These are phyloP conservation scores for Passiflora organensis DNA, from an alignment of 345 rosid genomes.

Conservation along the genomic window DNA sequence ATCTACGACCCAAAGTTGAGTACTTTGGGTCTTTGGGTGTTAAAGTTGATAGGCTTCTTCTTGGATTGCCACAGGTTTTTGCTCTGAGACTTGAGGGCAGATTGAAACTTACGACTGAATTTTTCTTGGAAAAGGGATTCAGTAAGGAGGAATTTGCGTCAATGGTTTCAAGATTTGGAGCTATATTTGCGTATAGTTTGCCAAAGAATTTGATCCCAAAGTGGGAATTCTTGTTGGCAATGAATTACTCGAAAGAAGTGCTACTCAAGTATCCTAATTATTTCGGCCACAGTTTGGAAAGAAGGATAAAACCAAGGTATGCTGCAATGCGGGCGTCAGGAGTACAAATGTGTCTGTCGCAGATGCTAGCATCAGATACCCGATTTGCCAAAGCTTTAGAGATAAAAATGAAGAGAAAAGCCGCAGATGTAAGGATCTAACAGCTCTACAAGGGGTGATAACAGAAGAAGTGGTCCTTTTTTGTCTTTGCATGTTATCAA, in stretches of 20 bases:
- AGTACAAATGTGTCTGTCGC: slow-evolving; percentile 63
- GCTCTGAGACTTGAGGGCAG: slow-evolving; percentile 78
- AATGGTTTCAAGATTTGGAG: slow-evolving; percentile 81
- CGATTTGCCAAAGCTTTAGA: slow-evolving; percentile 36
- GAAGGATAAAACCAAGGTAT: slow-evolving; percentile 77
- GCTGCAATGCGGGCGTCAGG: slow-evolving; percentile 59
- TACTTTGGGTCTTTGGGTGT: slow-evolving; percentile 64
- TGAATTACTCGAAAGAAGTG: slow-evolving; percentile 69
- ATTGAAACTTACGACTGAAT: slow-evolving; percentile 73
- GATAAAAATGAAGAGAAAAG: no score
- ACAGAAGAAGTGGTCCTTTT: no score
- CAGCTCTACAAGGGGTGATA: no score
- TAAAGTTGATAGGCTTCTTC: slow-evolving; percentile 58
- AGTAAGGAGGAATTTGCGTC: slow-evolving; percentile 52
- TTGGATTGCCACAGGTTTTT: slow-evolving; percentile 68
- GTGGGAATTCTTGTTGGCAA: slow-evolving; percentile 87
- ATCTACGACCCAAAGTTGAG: slow-evolving; percentile 68
- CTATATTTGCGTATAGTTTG: slow-evolving; percentile 76
- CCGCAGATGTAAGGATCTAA: no score
- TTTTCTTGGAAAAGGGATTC: slow-evolving; percentile 66
- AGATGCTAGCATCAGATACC: slow-evolving; percentile 50
- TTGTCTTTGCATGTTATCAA: no score
- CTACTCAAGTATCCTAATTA: slow-evolving; percentile 85
- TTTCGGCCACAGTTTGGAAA: slow-evolving; percentile 81
- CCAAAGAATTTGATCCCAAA: slow-evolving; percentile 62